Percentiles rank a stretch among this genome's conserved stretches.
Evolutionary conservation across 371 early-diverging fungal genomes (phyloP).

Genomic region (Conidiobolus incongruus): DNA sequence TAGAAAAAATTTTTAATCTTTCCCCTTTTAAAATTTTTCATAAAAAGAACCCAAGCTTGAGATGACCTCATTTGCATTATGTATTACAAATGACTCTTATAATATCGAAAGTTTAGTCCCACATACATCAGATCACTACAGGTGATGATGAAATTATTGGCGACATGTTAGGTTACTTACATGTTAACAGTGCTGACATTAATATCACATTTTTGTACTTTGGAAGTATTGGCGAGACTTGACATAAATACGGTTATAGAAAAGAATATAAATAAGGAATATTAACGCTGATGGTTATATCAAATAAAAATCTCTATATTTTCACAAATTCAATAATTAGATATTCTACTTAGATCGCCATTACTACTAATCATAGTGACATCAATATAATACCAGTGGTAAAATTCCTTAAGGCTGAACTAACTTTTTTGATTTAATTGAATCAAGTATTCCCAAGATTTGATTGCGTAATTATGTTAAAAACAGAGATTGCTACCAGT

Average conservation of each 20-base stretch:
- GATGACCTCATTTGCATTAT: slow-evolving; percentile 3
- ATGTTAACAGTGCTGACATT: not conserved
- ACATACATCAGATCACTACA: not conserved
- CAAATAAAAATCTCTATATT: not conserved
- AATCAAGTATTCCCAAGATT: not conserved
- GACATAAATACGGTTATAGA: slow-evolving; percentile 1
- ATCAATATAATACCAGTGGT: slow-evolving; percentile 2
- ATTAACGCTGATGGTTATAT: slow-evolving; percentile 2
- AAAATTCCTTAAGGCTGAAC: not conserved
- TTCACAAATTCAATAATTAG: not conserved
- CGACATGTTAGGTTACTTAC: slow-evolving; percentile 3
- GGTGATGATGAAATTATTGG: slow-evolving; percentile 1
- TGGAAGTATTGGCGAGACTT: slow-evolving; percentile 4
- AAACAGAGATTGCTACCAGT: too few species aligned
- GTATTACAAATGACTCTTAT: slow-evolving; percentile 6
- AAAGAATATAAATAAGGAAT: not conserved
- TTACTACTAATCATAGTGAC: slow-evolving; percentile 8
- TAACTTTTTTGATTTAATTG: not conserved
- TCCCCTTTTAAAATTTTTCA: slow-evolving; percentile 5
- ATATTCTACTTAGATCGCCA: not conserved
- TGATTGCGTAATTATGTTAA: too few species aligned
- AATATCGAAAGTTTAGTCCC: slow-evolving; percentile 4
- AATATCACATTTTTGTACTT: slow-evolving; percentile 4
- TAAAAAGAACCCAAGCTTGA: not conserved
- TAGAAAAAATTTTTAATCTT: slow-evolving; percentile 5